phyloP scores from a whole-genome alignment of 2,329 filamentous ascomycete genomes.

The Arthrobotrys iridis region DNA sequence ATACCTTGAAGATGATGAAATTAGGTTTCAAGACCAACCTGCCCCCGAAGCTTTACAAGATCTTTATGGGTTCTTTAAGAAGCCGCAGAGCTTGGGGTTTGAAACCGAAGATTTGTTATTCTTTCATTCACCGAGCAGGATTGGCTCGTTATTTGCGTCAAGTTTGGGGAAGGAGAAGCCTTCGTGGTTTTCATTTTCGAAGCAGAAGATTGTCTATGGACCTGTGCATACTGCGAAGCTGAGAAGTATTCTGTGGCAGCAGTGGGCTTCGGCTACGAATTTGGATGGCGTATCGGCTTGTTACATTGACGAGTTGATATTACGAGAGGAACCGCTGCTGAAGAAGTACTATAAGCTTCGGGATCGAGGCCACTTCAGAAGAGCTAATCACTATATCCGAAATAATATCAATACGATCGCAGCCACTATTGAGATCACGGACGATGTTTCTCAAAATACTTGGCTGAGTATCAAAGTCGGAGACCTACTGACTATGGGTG shows the following conservation, averaged over 20 bases:
- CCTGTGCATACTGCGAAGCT: slow-evolving; percentile 65
- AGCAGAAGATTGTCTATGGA: slow-evolving; percentile 59
- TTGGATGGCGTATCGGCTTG: slow-evolving; percentile 66
- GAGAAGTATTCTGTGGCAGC: slow-evolving; percentile 66
- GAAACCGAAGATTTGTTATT: slow-evolving; percentile 61
- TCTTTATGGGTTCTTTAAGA: slow-evolving; percentile 51
- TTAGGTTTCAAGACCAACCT: slow-evolving; percentile 53
- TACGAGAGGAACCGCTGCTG: slow-evolving; percentile 63
- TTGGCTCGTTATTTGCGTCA: slow-evolving; percentile 28
- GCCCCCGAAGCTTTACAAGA: slow-evolving; percentile 39
- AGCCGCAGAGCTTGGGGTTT: slow-evolving; percentile 55
- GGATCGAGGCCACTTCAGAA: slow-evolving; percentile 62
- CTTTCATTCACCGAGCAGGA: slow-evolving; percentile 58
- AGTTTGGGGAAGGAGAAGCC: slow-evolving; percentile 15
- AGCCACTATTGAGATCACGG: slow-evolving; percentile 61
- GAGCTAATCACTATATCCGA: slow-evolving; percentile 64
- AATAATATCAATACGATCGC: slow-evolving; percentile 61
- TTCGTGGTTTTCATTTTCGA: slow-evolving; percentile 54
- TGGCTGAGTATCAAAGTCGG: slow-evolving; percentile 62
- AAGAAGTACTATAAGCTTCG: slow-evolving; percentile 62
- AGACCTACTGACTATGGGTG: slow-evolving; percentile 63
- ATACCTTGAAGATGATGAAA: slow-evolving; percentile 44
- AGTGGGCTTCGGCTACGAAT: slow-evolving; percentile 64
- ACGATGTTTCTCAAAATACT: slow-evolving; percentile 62
- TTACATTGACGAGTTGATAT: slow-evolving; percentile 66